Evolutionary conservation across 1,284 basidiomycete species (phyloP), one percentile per base, ranked within the genome.

Genomic region (Ceratorhiza oryzae-sativae): DNA sequence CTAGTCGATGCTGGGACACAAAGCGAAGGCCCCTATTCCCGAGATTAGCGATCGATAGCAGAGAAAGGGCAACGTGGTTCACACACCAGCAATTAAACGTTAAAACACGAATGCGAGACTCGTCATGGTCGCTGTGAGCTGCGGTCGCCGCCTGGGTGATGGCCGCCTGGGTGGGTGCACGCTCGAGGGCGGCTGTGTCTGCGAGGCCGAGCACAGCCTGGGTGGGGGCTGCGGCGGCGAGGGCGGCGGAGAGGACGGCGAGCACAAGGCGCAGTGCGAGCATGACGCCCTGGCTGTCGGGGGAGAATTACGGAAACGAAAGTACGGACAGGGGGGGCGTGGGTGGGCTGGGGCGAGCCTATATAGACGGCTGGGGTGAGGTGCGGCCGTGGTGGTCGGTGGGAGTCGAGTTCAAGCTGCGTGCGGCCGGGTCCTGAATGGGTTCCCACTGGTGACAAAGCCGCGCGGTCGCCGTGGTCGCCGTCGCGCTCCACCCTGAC

Each of bases 1-100:
- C 84, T 20, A 80, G 80, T 32, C 94, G 86, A 75, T 92, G 84
- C 79, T 94, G 93, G 1, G 95, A 87, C 48, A 98, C 87, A 79
- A 88, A 93, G 79, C 94, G 95, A 68, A 98, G 84, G 23, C 93
- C 96, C 95, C 95, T 97, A 20, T 70, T 39, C 25, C 6, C 30
- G 39, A 65, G 63, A 25, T 55, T 10, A 73, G 34, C 56, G 8
- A 73, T 30, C 49, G 71, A 20, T 36, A 53, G 56, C 46, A 30
- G n/a, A n/a, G n/a, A 18, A 56, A 39, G 6, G n/a, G 18, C 48
- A 18, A 8, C 36, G 18, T 10, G 30, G 6, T 27, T 12, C n/a
- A 15, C 67, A 73, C 68, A 91, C 92, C 93, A 94, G 83, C 93
- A 93, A 77, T 94, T 95, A 78, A 95, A 84, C 42, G 86, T 88